Base-by-base conservation (phyloP, 148 eudicot genomes). In the Polygonum maritimum region DNA sequence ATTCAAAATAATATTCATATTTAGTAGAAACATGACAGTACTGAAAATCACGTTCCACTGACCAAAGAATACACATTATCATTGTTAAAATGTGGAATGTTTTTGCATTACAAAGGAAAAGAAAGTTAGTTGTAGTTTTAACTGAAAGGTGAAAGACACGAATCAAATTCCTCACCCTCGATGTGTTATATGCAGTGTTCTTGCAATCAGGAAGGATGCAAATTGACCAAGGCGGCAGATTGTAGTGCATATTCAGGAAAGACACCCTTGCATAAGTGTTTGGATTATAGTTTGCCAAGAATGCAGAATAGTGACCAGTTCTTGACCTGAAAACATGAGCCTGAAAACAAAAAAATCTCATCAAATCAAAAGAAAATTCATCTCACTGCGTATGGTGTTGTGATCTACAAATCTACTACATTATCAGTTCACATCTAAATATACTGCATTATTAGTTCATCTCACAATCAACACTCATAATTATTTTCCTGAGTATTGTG, bases 121-220 rank as follows among this genome's bases (percentile, higher is more conserved):
- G 31, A 5, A 8, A 19, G 26, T 8, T 44, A 0, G 26, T 8
- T 16, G 57, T 51, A 51, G 16, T 51, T 16, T 51, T n/a, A 51
- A 3, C 15, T 35, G 21, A 26, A 26, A 54, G 36, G 40, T 19
- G 7, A 19, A 69, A 69, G 19, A 63, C 35, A 9, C n/a, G n/a
- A 74, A 51, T 15, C 16, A 44, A 15, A 41, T 13, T 76, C 67
- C 91, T 87, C 71, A 92, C 98, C 88, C 86, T 83, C 75, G 96
- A 94, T 22, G 96, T 91, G 80, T 93, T 93, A 79, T 83, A 91
- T 36, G 85, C 91, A 3, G 88, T 85, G 78, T 89, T 83, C 80
- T 82, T 89, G 92, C 98, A 93, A 78, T 91, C 96, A 7, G 98
- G 92, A 79, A 93, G 92, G 79, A 93, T 93, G 89, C 98, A 91